These are phyloP conservation scores for Lipomyces yamadae DNA, from an alignment of 805 yeast species.

Conservation along the genomic window DNA sequence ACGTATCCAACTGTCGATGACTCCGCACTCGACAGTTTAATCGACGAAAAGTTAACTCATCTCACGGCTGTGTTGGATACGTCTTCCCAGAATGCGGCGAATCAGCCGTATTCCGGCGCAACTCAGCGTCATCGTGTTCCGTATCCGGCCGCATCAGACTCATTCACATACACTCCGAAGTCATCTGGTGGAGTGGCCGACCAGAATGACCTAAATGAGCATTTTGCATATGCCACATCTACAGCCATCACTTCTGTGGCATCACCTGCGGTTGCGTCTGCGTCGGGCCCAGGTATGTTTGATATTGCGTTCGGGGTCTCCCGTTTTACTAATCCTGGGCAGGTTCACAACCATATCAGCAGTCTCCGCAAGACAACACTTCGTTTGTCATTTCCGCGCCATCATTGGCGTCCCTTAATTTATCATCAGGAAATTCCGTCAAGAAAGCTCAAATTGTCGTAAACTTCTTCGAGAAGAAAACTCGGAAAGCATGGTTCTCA, in stretches of 20 bases:
- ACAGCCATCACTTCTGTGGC: neutral
- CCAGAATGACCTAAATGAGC: neutral
- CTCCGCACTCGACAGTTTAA: conserved; percentile 55
- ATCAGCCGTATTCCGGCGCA: neutral
- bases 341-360: neutral
- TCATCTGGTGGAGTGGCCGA: too few species aligned
- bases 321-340: neutral
- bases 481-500: conserved; percentile 61
- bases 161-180: conserved; percentile 6
- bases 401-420: conserved; percentile 26
- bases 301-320: neutral
- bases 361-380: neutral
- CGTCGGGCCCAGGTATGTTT: neutral
- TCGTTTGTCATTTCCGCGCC: conserved; percentile 26
- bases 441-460: conserved; percentile 21
- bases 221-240: neutral
- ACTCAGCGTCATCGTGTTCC: conserved; percentile 9
- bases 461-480: conserved; percentile 42
- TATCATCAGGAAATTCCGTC: conserved; percentile 17
- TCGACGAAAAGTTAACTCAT: conserved; percentile 47
- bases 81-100: conserved; percentile 22
- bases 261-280: neutral
- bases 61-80: conserved; percentile 41
- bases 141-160: neutral
- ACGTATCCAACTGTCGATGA: conserved; percentile 60